Percentiles rank a stretch among this genome's conserved stretches.
These are phyloP conservation scores for Ganoderma resinaceum DNA, from an alignment of 1,284 basidiomycete genomes.

Conservation along the genomic window DNA sequence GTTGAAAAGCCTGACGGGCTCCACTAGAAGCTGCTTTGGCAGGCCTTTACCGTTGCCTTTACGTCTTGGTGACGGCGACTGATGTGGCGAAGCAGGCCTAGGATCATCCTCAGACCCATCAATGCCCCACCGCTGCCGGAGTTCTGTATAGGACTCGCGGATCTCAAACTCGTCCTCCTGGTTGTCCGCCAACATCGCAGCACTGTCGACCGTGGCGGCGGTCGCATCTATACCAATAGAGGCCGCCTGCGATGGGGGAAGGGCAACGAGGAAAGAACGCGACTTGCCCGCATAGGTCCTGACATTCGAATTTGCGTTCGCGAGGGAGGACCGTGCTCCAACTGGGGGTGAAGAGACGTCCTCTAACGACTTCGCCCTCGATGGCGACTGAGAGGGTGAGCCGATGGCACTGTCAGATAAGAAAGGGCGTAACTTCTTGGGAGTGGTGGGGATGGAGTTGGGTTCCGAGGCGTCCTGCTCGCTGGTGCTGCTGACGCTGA, in stretches of 20 bases:
- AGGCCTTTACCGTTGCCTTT: slow-evolving; percentile 42
- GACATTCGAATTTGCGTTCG: slow-evolving; percentile 41
- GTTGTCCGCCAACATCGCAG: slow-evolving; percentile 29
- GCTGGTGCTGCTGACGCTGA: slow-evolving; percentile 46
- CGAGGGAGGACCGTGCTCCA: slow-evolving; percentile 26
- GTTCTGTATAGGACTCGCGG: slow-evolving; percentile 72
- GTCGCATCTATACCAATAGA: slow-evolving; percentile 33
- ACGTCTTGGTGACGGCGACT: slow-evolving; percentile 36
- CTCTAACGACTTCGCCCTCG: slow-evolving; percentile 26
- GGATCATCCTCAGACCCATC: slow-evolving; percentile 78
- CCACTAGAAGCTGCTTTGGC: slow-evolving; percentile 26
- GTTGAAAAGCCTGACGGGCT: slow-evolving; percentile 39
- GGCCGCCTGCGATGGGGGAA: slow-evolving; percentile 47
- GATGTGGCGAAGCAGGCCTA: slow-evolving; percentile 44
- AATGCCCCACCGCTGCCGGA: slow-evolving; percentile 76
- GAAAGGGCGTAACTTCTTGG: slow-evolving; percentile 31
- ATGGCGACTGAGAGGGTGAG: slow-evolving; percentile 31
- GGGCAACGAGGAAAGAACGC: slow-evolving; percentile 74
- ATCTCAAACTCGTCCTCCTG: slow-evolving; percentile 62
- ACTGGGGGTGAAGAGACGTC: slow-evolving; percentile 35
- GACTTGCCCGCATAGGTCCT: slow-evolving; percentile 78
- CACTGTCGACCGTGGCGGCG: slow-evolving; percentile 32
- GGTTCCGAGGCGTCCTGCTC: slow-evolving; percentile 24
- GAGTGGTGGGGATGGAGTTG: slow-evolving; percentile 47
- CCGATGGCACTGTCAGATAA: slow-evolving; percentile 31